Evolutionary conservation across 306 rosid genomes (phyloP), one percentile per base, ranked within the genome.

Genomic region (Calophaca sinica): DNA sequence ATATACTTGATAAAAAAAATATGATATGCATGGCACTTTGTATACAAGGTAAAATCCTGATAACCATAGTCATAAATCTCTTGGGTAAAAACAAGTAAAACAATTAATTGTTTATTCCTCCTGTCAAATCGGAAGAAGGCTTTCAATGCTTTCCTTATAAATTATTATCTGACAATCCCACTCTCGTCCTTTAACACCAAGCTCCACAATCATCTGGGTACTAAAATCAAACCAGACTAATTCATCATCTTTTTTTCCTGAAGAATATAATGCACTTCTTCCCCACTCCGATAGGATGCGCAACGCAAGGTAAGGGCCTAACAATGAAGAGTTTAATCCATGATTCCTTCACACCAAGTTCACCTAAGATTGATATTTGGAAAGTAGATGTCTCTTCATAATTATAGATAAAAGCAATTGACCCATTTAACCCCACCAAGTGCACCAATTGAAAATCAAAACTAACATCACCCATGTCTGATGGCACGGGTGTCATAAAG

Each of bases 331-430:
- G 29, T 7, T 60, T 33, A 2, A 3, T 60, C 66, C 66, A 60
- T 33, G 66, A 60, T 60, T 60, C 66, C 1, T n/a, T 60, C 7
- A 35, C 45, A 35, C 66, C 66, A 6, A 60, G 5, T 3, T 60
- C 66, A 60, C 66, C 66, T 26, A 60, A 60, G 13, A 60, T n/a
- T 33, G 29, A 60, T 33, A 60, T 35, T 14, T 60, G 26, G 26
- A 20, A 10, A 60, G 28, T 35, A 35, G 5, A 5, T 3, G 5
- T 3, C 45, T n/a, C 28, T 3, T 0, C 2, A 60, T 35, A 7
- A n/a, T 60, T 33, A 12, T 20, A 15, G 2, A 28, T 9, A 28
- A 9, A 9, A 26, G 62, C 13, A 26, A 28, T 9, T 7, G 35
- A 55, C 31, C 62, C 62, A 55, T 55, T 55, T 2, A 55, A 26